Percentiles rank a stretch among this genome's conserved stretches.
Conservation (phyloP, 179 eudicot genomes). For the Beta lomatogona region DNA sequence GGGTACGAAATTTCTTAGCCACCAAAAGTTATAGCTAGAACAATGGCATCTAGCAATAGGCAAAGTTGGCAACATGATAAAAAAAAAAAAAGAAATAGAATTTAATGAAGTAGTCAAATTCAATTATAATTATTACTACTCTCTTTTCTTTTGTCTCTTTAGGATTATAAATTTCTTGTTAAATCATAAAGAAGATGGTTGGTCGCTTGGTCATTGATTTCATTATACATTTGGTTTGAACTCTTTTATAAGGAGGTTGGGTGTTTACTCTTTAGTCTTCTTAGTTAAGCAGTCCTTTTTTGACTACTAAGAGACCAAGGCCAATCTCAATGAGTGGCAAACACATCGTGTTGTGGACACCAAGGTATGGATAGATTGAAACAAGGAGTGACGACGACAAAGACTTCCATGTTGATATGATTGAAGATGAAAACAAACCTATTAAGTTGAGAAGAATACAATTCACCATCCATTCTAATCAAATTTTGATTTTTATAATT, state of each 20-base stretch:
- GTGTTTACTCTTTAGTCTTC: background rate
- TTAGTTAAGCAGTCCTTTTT: slow-evolving; percentile 12
- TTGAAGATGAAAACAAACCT: background rate
- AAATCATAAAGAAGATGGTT: background rate
- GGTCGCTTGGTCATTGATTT: too few species aligned
- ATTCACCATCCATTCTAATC: too few species aligned
- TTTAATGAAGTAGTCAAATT: too few species aligned
- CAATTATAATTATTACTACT: too few species aligned
- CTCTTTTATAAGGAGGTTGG: background rate
- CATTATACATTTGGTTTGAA: too few species aligned
- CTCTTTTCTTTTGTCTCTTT: background rate
- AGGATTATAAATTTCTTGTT: background rate
- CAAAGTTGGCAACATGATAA: background rate
- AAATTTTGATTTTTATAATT: too few species aligned
- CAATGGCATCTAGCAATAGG: background rate
- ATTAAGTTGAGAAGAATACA: too few species aligned
- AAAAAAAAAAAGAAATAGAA: too few species aligned
- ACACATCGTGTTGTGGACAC: slow-evolving; percentile 17
- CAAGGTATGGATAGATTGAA: background rate
- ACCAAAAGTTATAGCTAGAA: background rate
- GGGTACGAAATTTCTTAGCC: background rate
- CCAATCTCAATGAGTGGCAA: slow-evolving; percentile 1
- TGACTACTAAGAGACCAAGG: slow-evolving; percentile 2
- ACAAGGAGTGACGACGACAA: background rate
- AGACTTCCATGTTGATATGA: background rate